Evolutionary conservation across 148 eudicot genomes (phyloP).

Genomic region (Persicaria maculosa): DNA sequence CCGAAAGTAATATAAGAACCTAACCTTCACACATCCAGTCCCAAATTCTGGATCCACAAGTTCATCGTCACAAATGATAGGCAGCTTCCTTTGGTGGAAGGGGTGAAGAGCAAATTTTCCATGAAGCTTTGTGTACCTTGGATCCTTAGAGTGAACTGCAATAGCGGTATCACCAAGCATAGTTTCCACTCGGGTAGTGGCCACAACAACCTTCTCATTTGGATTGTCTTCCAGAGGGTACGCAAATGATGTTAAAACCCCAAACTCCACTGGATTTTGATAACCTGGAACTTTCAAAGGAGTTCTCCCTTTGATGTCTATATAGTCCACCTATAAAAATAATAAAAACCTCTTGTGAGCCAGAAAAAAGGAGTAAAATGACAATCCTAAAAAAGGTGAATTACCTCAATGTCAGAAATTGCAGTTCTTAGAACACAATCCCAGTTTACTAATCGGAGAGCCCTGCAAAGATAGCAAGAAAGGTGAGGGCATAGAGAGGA

Average conservation of each 20-base stretch:
- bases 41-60: conserved; percentile 88
- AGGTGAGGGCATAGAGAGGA: background rate
- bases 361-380: background rate
- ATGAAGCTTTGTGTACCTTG: conserved; percentile 73
- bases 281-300: conserved; percentile 74
- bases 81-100: conserved; percentile 81
- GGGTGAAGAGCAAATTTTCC: conserved; percentile 87
- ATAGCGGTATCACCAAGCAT: conserved; percentile 98
- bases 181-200: conserved; percentile 94
- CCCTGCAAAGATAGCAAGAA: conserved; percentile 38
- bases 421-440: conserved; percentile 91
- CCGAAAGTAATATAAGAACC: background rate
- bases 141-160: conserved; percentile 86
- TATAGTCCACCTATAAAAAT: conserved; percentile 63
- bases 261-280: conserved; percentile 68
- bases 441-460: conserved; percentile 82
- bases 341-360: conserved; percentile 14
- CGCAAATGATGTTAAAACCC: conserved; percentile 87
- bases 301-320: conserved; percentile 73
- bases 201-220: conserved; percentile 89
- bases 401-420: conserved; percentile 90
- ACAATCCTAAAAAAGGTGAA: conserved; percentile 7
- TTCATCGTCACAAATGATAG: conserved; percentile 68
- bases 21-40: conserved; percentile 96
- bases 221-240: conserved; percentile 70